A percentile compares a stretch with the other conserved stretches of the same genome.
Conservation (phyloP, 2,329 filamentous ascomycete species). For the Pseudohalonectria lignicola region DNA sequence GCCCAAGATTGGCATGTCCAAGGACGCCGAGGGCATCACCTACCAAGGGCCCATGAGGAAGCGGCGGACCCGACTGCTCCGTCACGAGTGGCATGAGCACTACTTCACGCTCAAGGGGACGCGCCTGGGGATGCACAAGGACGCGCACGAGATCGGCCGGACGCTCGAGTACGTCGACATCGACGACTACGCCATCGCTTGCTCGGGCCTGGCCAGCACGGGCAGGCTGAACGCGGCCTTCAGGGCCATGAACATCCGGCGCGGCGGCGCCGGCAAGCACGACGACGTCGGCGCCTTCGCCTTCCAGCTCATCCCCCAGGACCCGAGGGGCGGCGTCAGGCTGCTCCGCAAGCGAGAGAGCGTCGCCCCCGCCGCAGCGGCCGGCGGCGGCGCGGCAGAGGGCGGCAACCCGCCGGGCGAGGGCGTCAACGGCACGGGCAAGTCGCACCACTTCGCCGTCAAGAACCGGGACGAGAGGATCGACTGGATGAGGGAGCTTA, state of each 20-base stretch:
- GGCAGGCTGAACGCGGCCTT: constrained; percentile 82
- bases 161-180: constrained; percentile 75
- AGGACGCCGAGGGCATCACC: constrained; percentile 40
- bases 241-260: constrained; percentile 61
- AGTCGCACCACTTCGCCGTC: constrained; percentile 91
- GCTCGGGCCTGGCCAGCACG: constrained; percentile 62
- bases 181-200: constrained; percentile 80
- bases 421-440: constrained; percentile 51
- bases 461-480: constrained; percentile 80
- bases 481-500: constrained; percentile 93
- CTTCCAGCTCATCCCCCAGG: constrained; percentile 75
- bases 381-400: constrained; percentile 8
- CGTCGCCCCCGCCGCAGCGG: constrained; percentile 8
- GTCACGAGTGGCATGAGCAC: constrained; percentile 87
- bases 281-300: constrained; percentile 56
- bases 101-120: constrained; percentile 79
- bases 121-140: constrained; percentile 65
- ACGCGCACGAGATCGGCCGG: constrained; percentile 35
- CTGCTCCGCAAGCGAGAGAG: constrained; percentile 46
- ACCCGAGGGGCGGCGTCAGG: constrained; percentile 36
- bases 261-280: constrained; percentile 29
- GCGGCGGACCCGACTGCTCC: constrained; percentile 77
- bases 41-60: constrained; percentile 91
- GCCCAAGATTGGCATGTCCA: constrained; percentile 13
- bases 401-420: constrained; percentile 22